Evolutionary conservation across 2,329 filamentous ascomycete genomes (phyloP).

Genomic region (Emergomyces africanus): DNA sequence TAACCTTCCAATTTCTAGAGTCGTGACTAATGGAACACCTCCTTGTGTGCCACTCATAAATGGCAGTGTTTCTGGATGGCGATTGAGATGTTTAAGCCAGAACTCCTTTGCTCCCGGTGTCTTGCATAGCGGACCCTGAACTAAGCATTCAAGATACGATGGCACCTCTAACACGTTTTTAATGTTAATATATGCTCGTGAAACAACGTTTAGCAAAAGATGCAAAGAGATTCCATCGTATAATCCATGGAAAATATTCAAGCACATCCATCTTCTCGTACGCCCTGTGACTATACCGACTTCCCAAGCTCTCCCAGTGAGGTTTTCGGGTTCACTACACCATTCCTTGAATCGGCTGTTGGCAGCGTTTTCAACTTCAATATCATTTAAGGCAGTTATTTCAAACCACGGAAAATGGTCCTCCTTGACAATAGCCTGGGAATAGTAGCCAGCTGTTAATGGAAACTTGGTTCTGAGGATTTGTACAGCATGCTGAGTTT

Average conservation of each 20-base stretch:
- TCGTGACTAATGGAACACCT: constrained; percentile 11
- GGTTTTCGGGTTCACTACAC: constrained; percentile 39
- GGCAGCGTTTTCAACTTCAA: constrained; percentile 24
- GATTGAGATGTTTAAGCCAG: constrained; percentile 50
- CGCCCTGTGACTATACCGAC: constrained; percentile 19
- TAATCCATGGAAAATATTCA: constrained; percentile 72
- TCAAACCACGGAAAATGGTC: constrained; percentile 34
- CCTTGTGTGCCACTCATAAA: constrained; percentile 12
- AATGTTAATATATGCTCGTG: constrained; percentile 35
- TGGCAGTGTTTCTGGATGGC: constrained; percentile 19
- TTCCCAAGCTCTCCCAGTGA: constrained; percentile 24
- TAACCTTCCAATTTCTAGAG: constrained; percentile 22
- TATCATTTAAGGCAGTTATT: constrained; percentile 15
- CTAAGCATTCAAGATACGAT: constrained; percentile 53
- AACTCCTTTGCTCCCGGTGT: constrained; percentile 44
- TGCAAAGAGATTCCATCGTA: constrained; percentile 76
- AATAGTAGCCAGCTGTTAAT: constrained; percentile 58
- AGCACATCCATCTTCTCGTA: constrained; percentile 32
- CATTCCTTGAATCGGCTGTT: constrained; percentile 35
- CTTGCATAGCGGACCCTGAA: constrained; percentile 52
- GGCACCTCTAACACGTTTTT: constrained; percentile 28
- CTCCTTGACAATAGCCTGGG: constrained; percentile 54
- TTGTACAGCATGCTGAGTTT: constrained; percentile 40
- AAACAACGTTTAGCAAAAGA: constrained; percentile 50
- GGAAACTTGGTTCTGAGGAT: constrained; percentile 64